A percentile compares a stretch with the other conserved stretches of the same genome.
Conservation (phyloP, 805 yeast genomes). For the Candida arabinofermentans region DNA sequence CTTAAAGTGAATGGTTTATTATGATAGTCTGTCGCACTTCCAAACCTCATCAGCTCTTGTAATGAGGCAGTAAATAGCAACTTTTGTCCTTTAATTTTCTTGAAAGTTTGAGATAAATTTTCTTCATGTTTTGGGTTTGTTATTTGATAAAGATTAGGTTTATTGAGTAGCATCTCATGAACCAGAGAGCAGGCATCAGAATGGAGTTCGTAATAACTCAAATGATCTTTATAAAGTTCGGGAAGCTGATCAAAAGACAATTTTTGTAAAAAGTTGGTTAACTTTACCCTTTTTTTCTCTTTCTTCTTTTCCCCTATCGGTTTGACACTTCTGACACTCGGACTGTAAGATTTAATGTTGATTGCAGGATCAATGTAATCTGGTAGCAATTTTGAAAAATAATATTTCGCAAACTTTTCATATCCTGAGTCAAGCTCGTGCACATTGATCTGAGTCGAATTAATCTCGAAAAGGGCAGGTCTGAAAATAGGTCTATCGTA, state of each 20-base stretch:
- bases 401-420: conserved; percentile 14
- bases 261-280: neutral
- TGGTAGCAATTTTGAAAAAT: conserved; percentile 21
- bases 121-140: conserved; percentile 2
- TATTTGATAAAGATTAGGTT: conserved; percentile 10
- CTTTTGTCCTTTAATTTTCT: conserved; percentile 5
- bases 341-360: conserved; percentile 18
- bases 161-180: conserved; percentile 9
- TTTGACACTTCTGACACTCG: too few species aligned
- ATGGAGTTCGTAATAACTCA: conserved; percentile 5
- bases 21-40: conserved; percentile 29
- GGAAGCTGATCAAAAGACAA: neutral
- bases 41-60: conserved; percentile 29
- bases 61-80: conserved; percentile 21
- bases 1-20: conserved; percentile 30
- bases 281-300: neutral
- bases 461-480: conserved; percentile 29
- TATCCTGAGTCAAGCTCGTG: conserved; percentile 15
- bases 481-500: conserved; percentile 3
- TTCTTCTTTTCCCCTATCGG: neutral
- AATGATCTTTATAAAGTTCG: too few species aligned
- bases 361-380: conserved; percentile 25
- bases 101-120: conserved; percentile 7
- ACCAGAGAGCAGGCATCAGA: conserved; percentile 7
- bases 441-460: conserved; percentile 30